phyloP scores from a whole-genome alignment of 805 yeast species.

The Schwanniomyces sp. region DNA sequence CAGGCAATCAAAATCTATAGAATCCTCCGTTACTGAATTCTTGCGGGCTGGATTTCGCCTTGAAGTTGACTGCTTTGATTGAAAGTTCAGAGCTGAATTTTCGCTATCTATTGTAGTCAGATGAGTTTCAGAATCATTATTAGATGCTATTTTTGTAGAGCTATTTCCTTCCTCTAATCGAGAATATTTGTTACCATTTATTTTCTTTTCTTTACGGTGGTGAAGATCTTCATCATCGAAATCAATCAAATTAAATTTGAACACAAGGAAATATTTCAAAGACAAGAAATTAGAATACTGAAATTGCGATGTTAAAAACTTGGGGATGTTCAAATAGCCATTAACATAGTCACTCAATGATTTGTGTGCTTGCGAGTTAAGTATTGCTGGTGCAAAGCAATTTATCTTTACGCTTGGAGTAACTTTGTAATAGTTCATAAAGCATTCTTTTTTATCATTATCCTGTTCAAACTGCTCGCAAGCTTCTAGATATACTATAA shows the following conservation, averaged over 20 bases:
- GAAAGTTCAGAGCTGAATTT: background rate
- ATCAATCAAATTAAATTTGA: conserved; percentile 35
- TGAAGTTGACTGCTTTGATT: too few relatives aligned
- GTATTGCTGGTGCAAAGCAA: conserved; percentile 28
- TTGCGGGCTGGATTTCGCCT: background rate
- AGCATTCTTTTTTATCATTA: conserved; percentile 8
- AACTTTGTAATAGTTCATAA: conserved; percentile 30
- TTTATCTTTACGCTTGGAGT: conserved; percentile 33
- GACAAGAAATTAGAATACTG: conserved; percentile 36
- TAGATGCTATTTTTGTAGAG: background rate
- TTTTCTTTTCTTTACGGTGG: background rate
- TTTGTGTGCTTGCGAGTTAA: conserved; percentile 7
- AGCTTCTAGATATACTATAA: conserved; percentile 37
- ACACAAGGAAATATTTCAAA: conserved; percentile 33
- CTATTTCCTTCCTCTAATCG: background rate
- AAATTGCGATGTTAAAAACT: conserved; percentile 32
- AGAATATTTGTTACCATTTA: background rate
- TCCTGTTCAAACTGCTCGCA: conserved; percentile 34
- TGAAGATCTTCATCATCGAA: conserved; percentile 10
- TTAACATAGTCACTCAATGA: conserved; percentile 12
- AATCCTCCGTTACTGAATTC: background rate
- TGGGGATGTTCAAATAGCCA: conserved; percentile 32
- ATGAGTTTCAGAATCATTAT: background rate
- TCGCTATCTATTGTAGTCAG: background rate
- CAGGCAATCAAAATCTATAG: background rate